Evolutionary conservation across 140 eudicot genomes (phyloP).

Genomic region (Eryngium alpinum): DNA sequence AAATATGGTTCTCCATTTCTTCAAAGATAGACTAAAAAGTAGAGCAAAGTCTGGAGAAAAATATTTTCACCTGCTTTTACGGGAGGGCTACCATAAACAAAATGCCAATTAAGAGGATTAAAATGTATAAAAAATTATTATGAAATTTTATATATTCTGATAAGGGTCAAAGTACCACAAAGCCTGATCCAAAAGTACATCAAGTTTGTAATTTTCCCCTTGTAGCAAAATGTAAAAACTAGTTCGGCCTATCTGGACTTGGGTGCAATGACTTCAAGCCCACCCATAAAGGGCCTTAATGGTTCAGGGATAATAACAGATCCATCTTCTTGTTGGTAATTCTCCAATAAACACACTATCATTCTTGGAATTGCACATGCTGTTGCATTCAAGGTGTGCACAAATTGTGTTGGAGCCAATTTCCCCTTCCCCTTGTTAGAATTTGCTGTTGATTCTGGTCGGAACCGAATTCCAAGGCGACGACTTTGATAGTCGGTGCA

Average conservation of each 20-base stretch:
- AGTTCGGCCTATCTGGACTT: conserved; percentile 24
- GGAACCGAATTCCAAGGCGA: conserved; percentile 76
- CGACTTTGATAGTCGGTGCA: conserved; percentile 97
- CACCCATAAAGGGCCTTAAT: conserved; percentile 93
- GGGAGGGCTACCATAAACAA: no score
- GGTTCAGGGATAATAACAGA: conserved; percentile 72
- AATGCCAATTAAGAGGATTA: no score
- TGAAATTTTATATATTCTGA: no score
- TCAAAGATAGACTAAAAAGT: no score
- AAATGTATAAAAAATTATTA: no score
- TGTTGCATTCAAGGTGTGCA: conserved; percentile 91
- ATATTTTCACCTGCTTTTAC: no score
- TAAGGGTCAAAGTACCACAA: no score
- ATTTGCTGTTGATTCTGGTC: conserved; percentile 48
- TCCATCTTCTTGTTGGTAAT: conserved; percentile 90
- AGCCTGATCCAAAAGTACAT: no score
- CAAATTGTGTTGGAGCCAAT: conserved; percentile 58
- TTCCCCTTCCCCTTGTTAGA: conserved; percentile 51
- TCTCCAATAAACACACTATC: conserved; percentile 91
- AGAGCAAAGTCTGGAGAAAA: no score
- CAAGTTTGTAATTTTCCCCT: no score
- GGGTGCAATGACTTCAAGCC: conserved; percentile 44
- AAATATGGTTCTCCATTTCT: no score
- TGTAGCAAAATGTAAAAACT: background rate
- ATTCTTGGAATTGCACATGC: conserved; percentile 97